A percentile compares a stretch with the other conserved stretches of the same genome.
These are phyloP conservation scores for Mycena alexandri DNA, from an alignment of 768 basidiomycete species.

Conservation along the genomic window DNA sequence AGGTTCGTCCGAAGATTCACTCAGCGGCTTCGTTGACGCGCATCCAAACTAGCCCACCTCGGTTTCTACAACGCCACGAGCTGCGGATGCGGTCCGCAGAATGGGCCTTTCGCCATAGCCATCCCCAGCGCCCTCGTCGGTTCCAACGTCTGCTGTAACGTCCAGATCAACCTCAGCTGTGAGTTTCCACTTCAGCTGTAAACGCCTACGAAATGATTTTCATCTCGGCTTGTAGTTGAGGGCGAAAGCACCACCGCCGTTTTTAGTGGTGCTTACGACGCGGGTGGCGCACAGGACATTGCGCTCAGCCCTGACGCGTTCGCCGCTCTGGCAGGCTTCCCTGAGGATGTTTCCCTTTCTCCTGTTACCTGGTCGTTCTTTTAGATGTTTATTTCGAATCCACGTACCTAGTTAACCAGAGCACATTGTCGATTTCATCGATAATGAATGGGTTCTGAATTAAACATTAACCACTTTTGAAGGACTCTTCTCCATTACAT, in stretches of 20 bases:
- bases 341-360: neutral
- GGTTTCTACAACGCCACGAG: neutral
- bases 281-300: constrained; percentile 10
- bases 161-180: neutral
- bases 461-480: too few species aligned
- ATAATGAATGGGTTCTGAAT: too few species aligned
- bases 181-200: neutral
- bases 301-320: constrained; percentile 19
- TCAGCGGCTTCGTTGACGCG: neutral
- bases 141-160: neutral
- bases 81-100: constrained; percentile 4
- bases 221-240: neutral
- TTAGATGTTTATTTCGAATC: too few species aligned
- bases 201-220: neutral
- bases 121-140: constrained; percentile 6
- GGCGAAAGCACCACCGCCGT: neutral
- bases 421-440: too few species aligned
- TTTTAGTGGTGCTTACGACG: constrained; percentile 6
- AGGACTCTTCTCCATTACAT: too few species aligned
- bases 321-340: neutral
- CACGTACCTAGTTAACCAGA: too few species aligned
- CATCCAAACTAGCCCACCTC: neutral
- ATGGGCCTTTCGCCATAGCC: constrained; percentile 7
- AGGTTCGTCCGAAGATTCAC: neutral
- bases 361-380: constrained; percentile 3